A percentile compares a stretch with the other conserved stretches of the same genome.
Conservation (phyloP, 352 stramenopile species). For the Phytophthora pistaciae region DNA sequence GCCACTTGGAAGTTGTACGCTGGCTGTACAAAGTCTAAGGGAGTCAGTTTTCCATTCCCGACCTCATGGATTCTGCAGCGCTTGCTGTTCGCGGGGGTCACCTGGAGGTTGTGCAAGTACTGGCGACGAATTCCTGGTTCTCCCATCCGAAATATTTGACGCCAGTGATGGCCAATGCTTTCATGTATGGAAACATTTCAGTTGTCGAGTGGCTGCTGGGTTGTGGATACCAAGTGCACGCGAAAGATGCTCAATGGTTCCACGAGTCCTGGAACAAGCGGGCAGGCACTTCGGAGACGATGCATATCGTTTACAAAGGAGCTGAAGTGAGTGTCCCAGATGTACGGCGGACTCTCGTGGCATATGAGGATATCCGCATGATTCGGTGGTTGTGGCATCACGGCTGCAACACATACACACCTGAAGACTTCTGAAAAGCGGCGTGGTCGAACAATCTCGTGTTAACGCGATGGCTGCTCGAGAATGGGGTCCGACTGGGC, state of each 20-base stretch:
- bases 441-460: not conserved
- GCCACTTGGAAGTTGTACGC: not conserved
- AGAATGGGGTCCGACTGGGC: not conserved
- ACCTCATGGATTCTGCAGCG: not conserved
- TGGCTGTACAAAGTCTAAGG: not conserved
- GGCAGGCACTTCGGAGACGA: not conserved
- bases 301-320: not conserved
- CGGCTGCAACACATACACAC: not conserved
- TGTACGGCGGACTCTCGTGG: not conserved
- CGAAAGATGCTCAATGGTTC: not conserved
- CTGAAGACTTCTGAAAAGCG: not conserved
- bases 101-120: not conserved
- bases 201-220: not conserved
- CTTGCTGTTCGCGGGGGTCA: not conserved
- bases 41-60: not conserved
- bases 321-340: not conserved
- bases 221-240: not conserved
- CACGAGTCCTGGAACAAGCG: not conserved
- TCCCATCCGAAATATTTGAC: not conserved
- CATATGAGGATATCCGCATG: not conserved
- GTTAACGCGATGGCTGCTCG: not conserved
- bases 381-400: not conserved
- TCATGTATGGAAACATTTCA: not conserved
- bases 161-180: not conserved
- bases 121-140: not conserved